phyloP scores from a whole-genome alignment of 441 rosid genomes.

The Viola pubescens region DNA sequence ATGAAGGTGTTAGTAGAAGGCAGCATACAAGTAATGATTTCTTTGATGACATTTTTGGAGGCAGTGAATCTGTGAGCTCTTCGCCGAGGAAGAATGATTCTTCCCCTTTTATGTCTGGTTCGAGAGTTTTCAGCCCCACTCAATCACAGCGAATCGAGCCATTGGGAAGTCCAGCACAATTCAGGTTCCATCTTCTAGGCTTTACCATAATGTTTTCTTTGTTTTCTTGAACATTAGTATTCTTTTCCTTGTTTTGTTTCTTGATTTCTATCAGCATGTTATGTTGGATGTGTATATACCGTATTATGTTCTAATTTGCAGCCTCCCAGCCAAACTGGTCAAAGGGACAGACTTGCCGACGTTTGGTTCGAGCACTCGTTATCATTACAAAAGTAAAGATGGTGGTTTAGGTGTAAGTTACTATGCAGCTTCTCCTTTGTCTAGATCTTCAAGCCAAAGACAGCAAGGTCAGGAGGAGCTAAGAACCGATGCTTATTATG shows the following conservation, averaged over 20 bases:
- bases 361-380: slow-evolving; percentile 37
- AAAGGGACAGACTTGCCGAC: slow-evolving; percentile 58
- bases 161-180: slow-evolving; percentile 44
- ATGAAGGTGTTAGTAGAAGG: slow-evolving; percentile 38
- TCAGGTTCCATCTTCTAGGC: slow-evolving; percentile 45
- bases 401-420: slow-evolving; percentile 20
- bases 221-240: not conserved
- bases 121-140: slow-evolving; percentile 54
- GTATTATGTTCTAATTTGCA: slow-evolving; percentile 25
- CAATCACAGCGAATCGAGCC: slow-evolving; percentile 44
- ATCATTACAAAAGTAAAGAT: slow-evolving; percentile 36
- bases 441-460: slow-evolving; percentile 40
- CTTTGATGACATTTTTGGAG: slow-evolving; percentile 71
- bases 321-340: slow-evolving; percentile 47
- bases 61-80: slow-evolving; percentile 36
- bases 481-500: slow-evolving; percentile 19
- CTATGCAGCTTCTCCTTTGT: slow-evolving; percentile 34
- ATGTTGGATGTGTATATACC: slow-evolving; percentile 7
- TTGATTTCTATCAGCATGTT: not conserved
- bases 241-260: not conserved
- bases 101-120: slow-evolving; percentile 41
- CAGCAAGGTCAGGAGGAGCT: slow-evolving; percentile 30
- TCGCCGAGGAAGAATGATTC: slow-evolving; percentile 44
- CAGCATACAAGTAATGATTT: slow-evolving; percentile 43
- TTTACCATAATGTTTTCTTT: not conserved